Base-by-base conservation (phyloP, 2,329 filamentous ascomycete species). In the Xylariaceae sp. region DNA sequence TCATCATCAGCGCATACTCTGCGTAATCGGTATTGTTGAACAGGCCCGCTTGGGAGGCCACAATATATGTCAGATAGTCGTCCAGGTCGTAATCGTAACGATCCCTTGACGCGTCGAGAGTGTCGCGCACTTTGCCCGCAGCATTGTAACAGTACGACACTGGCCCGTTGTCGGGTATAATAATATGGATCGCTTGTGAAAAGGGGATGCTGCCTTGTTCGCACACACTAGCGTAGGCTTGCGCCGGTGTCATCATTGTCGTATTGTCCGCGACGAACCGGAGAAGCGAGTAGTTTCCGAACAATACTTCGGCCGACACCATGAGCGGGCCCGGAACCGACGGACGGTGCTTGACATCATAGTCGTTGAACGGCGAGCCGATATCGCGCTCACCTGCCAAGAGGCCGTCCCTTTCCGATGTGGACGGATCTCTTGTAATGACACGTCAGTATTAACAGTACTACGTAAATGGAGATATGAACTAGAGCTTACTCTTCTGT, bases 231-330 rank as follows among this genome's bases (percentile, higher is more conserved):
- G 41, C 43, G 46, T 51, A 54, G 19, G 55, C 40, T 46, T 56
- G 47, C 9, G 40, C 44, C 18, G 59, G 23, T 9, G 55, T 56
- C 48, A 56, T 56, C 7, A 16, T 40, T 19, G 55, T 61, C 20
- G 23, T 26, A 29, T 59, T 59, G 19, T 56, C 47, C 9, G 47
- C 46, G 40, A 56, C 2, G 44, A 55, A 50, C 20, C 43, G 52
- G 7, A 61, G 44, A 19, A 58, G 40, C 16, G 59, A 58, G 47
- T 61, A 59, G 49, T 61, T 61, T 12, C 59, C 59, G 20, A 61
- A 56, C 20, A 61, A 23, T 18, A 37, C 59, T n/a, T 58, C 59
- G 44, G 59, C 52, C 9, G 55, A 55, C 50, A 57, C 48, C 56
- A 61, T 61, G 14, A 58, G 52, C 6, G 59, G 59, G 6, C 55